A percentile compares a stretch with the other conserved stretches of the same genome.
phyloP scores from a whole-genome alignment of 257 asterid species.

The Solanum sitiens region DNA sequence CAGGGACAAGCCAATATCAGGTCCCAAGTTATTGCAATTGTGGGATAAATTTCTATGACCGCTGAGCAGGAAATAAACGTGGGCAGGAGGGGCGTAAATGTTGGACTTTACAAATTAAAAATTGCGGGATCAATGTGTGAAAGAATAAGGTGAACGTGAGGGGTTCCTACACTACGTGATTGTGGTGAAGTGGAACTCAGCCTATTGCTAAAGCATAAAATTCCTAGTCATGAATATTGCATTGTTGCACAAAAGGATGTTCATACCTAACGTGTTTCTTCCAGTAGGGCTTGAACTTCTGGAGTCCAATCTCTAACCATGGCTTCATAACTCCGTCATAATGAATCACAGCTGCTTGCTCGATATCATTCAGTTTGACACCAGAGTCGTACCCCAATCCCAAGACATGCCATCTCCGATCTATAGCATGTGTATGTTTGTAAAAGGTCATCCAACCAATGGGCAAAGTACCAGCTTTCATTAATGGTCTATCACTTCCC shows the following conservation, averaged over 20 bases:
- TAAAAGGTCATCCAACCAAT: conserved; percentile 58
- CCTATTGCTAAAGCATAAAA: background rate
- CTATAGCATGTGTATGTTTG: conserved; percentile 37
- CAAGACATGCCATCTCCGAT: conserved; percentile 50
- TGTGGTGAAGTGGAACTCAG: background rate
- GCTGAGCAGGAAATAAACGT: background rate
- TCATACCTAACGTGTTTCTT: conserved; percentile 36
- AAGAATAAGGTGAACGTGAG: background rate
- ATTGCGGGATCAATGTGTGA: background rate
- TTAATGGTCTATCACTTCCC: conserved; percentile 37
- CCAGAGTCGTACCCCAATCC: conserved; percentile 57
- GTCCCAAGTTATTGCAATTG: background rate
- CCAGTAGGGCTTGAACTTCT: conserved; percentile 46
- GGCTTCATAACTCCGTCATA: conserved; percentile 63
- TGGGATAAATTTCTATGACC: background rate
- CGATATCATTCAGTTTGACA: conserved; percentile 33
- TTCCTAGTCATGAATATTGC: conserved; percentile 27
- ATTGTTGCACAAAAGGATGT: conserved; percentile 37
- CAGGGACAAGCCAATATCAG: background rate
- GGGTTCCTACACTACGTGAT: background rate
- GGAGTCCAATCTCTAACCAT: conserved; percentile 57
- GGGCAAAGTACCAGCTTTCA: conserved; percentile 60
- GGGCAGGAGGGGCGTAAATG: background rate
- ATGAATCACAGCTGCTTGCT: conserved; percentile 56
- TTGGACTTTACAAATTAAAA: background rate